Evolutionary conservation across 225 moss, liverwort and hornwort genomes (phyloP), one percentile per base, ranked within the genome.

Genomic region (Ulota crispa): DNA sequence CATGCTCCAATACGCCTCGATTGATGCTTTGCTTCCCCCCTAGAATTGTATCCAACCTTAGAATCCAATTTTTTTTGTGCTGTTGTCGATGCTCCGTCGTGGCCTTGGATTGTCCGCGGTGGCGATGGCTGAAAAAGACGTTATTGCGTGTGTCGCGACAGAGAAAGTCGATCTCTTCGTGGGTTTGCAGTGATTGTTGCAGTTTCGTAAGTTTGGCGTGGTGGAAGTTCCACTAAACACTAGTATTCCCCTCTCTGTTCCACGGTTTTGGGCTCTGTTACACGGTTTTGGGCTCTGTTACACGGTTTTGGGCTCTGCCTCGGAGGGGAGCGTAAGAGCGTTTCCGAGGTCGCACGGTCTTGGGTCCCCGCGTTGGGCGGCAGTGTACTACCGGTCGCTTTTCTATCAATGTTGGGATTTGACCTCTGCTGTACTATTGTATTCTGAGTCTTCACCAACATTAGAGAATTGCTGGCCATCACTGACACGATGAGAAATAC

Each of bases 271-370:
- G 77, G 85, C 6, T 18, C 57, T 20, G 23, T 3, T 36, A 52
- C 73, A 67, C 81, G 81, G 85, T 67, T 7, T 24, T 61, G 61
- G 77, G 85, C 6, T 18, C 57, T 20, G 23, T 3, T 36, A 52
- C 73, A 67, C 81, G 81, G 85, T 67, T 7, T 24, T 61, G 61
- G 77, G 85, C 6, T 18, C 57, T 20, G 23, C n/a, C n/a, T n/a
- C n/a, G n/a, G n/a, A n/a, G n/a, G n/a, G n/a, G n/a, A n/a, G n/a
- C n/a, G n/a, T n/a, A n/a, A n/a, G n/a, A n/a, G n/a, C n/a, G n/a
- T n/a, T n/a, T n/a, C n/a, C n/a, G n/a, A n/a, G n/a, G n/a, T n/a
- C n/a, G n/a, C n/a, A n/a, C n/a, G n/a, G n/a, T 12, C 64, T 64
- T 72, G 64, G 64, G 64, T 70, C n/a, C n/a, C 70, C 79, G 47